Conservation (phyloP, 2,329 filamentous ascomycete genomes). For the Claviceps digitariae region DNA sequence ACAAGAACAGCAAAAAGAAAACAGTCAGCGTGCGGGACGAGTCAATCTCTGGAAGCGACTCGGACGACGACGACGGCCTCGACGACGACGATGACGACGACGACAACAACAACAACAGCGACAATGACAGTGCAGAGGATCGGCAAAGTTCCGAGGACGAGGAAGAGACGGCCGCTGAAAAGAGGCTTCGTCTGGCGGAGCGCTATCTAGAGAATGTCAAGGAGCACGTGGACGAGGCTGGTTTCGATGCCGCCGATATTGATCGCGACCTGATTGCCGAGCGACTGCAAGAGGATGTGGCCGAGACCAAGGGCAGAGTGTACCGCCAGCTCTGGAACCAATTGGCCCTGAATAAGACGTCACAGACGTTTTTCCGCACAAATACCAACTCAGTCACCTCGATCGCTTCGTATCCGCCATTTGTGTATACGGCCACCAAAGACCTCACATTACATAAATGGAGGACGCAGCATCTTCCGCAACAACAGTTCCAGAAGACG, state of each 20-base stretch:
- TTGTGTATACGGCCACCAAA: conserved; percentile 79
- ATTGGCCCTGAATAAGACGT: conserved; percentile 54
- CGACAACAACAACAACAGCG: conserved; percentile 20
- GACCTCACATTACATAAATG: conserved; percentile 80
- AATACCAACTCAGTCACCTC: conserved; percentile 68
- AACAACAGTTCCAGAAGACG: conserved; percentile 45
- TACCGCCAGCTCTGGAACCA: conserved; percentile 68
- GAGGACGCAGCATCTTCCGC: conserved; percentile 58
- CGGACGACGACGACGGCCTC: conserved; percentile 46
- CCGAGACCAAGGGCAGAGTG: conserved; percentile 79
- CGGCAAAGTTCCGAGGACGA: conserved; percentile 48
- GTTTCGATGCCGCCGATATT: conserved; percentile 89
- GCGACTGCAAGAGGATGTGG: conserved; percentile 78
- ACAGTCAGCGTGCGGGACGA: conserved; percentile 40
- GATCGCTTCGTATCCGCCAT: conserved; percentile 65
- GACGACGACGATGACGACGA: conserved; percentile 28
- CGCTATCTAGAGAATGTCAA: conserved; percentile 85
- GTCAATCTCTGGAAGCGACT: conserved; percentile 77
- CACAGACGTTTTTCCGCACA: conserved; percentile 61
- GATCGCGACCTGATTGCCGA: conserved; percentile 88
- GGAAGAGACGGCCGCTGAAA: conserved; percentile 73
- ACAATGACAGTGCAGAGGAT: conserved; percentile 30
- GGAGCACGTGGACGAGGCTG: conserved; percentile 63
- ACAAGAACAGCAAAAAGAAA: conserved; percentile 30
- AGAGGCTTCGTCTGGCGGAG: conserved; percentile 75